Conservation (phyloP, 805 yeast genomes). For the Yarrowia divulgata region DNA sequence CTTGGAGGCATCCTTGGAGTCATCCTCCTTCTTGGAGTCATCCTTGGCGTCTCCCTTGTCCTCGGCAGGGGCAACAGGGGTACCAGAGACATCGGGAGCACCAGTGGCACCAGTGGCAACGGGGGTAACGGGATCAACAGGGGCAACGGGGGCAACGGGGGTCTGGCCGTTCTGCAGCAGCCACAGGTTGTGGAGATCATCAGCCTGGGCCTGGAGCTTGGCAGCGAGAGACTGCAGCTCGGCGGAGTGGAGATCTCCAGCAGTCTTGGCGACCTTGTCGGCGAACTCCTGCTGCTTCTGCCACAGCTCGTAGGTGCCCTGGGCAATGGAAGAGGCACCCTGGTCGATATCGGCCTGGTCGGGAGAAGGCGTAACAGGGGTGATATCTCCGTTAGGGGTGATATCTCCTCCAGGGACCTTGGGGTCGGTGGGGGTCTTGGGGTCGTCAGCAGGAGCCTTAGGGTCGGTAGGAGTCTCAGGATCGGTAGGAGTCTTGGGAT, state of each 20-base stretch:
- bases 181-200: constrained; percentile 7
- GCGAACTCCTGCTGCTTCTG: constrained; percentile 16
- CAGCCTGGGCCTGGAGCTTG: constrained; percentile 21
- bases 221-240: constrained; percentile 12
- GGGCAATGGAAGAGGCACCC: not conserved
- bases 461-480: too few species aligned
- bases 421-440: too few species aligned
- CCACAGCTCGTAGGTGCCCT: constrained; percentile 19
- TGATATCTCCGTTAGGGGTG: not conserved
- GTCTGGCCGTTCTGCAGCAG: constrained; percentile 13
- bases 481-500: not conserved
- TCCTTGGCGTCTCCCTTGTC: not conserved
- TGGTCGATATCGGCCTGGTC: not conserved
- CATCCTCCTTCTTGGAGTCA: constrained; percentile 1
- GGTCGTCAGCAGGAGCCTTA: not conserved
- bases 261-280: constrained; percentile 5
- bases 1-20: not conserved
- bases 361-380: not conserved
- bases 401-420: too few species aligned
- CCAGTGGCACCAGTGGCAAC: too few species aligned
- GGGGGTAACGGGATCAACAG: not conserved
- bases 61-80: too few species aligned
- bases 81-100: too few species aligned
- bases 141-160: not conserved
- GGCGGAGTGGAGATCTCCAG: constrained; percentile 1